Base-by-base conservation (phyloP, 148 eudicot species). In the Linanthus parryae region DNA sequence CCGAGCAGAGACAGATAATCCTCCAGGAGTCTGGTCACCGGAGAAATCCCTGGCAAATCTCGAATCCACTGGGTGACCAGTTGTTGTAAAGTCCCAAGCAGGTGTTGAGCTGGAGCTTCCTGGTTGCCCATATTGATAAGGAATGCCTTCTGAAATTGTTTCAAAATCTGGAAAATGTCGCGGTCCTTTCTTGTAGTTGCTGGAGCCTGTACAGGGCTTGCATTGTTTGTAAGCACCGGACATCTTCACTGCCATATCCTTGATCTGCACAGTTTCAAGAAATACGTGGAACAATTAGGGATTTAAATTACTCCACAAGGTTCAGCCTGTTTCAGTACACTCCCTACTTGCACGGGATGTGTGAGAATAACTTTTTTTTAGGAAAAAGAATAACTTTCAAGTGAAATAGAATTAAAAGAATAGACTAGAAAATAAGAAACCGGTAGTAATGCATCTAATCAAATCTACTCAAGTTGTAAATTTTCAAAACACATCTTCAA, bases 91-190 rank as follows among this genome's bases (percentile, higher is more conserved):
- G 65, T 88, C 95, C 96, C 96, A 84, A 13, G 96, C 88, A 40
- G 96, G 91, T 27, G 94, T 79, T 3, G 99, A 92, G 61, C 83
- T 87, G 22, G 88, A 73, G 74, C 96, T 87, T 51, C 83, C 96
- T 39, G 85, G 63, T 69, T 83, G 95, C 56, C 62, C 51, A 59
- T 71, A 80, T 8, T 82, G 78, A 67, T 81, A 91, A 16, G 82
- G 75, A 21, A 69, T 75, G 14, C 95, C 94, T 65, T 92, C 96
- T 26, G 96, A 92, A 20, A 88, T 78, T 12, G 87, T 52, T 42
- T 92, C 96, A 52, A 79, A 92, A 38, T 87, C 99, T 0, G 80
- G 67, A 56, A 76, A 87, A 20, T 78, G 61, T 24, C 83, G 58
- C 8, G 72, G 79, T 3, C 78, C 91, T 76, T 68, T 92, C 65